phyloP scores from a whole-genome alignment of 1,284 basidiomycete species.

The Cutaneotrichosporon dermatis region DNA sequence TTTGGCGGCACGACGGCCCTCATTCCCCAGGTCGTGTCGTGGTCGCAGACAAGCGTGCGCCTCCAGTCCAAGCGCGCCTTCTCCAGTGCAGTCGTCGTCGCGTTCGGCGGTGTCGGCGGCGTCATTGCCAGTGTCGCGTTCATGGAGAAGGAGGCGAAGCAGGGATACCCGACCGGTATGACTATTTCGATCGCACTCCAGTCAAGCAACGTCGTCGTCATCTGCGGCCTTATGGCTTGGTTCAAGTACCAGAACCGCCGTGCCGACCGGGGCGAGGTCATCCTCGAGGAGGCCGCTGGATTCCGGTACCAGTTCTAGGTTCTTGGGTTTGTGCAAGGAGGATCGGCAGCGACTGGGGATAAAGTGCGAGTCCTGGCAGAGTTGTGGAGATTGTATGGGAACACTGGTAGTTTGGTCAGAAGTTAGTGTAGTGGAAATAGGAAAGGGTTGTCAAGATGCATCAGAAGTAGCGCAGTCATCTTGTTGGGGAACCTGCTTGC shows the following conservation, averaged over 20 bases:
- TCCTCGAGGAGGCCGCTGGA: slow-evolving; percentile 8
- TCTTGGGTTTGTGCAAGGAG: no score
- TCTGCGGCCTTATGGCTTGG: slow-evolving; percentile 4
- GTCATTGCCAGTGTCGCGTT: slow-evolving; percentile 35
- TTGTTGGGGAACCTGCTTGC: no score
- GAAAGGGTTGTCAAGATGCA: no score
- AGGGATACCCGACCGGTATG: slow-evolving; percentile 15
- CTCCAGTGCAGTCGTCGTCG: slow-evolving; percentile 45
- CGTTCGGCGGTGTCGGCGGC: slow-evolving; percentile 50
- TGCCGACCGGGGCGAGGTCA: slow-evolving; percentile 9
- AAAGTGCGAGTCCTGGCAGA: no score
- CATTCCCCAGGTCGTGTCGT: slow-evolving; percentile 37
- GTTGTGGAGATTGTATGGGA: no score
- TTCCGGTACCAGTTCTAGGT: slow-evolving; percentile 15
- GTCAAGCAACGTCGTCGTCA: not conserved
- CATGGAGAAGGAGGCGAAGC: slow-evolving; percentile 8
- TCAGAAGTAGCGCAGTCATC: no score
- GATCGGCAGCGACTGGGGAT: no score
- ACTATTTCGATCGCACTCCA: slow-evolving; percentile 9
- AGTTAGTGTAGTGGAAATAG: no score
- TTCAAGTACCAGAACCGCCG: slow-evolving; percentile 14
- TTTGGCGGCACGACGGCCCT: slow-evolving; percentile 38
- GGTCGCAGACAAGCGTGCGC: slow-evolving; percentile 48
- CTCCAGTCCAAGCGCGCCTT: slow-evolving; percentile 45
- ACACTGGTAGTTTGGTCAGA: no score